Evolutionary conservation across 2,329 filamentous ascomycete species (phyloP).

Genomic region (Botryotinia globosa): DNA sequence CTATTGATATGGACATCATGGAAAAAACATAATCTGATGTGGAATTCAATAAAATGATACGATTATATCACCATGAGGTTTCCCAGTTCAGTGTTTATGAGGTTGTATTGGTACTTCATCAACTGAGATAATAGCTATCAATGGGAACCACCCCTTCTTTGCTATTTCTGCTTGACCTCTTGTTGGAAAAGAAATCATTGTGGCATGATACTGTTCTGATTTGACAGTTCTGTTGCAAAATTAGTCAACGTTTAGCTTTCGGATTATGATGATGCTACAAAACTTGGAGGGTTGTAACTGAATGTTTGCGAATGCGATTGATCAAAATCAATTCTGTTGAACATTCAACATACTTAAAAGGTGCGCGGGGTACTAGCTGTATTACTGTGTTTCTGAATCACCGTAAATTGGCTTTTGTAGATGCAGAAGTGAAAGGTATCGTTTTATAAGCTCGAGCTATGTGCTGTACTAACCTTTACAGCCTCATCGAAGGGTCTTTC

Average conservation of each 20-base stretch:
- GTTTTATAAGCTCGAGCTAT: not conserved
- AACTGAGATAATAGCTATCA: not conserved
- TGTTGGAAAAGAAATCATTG: not conserved
- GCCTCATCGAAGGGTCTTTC: not conserved
- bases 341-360: not conserved
- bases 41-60: not conserved
- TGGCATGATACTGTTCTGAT: not conserved
- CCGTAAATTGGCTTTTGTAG: not conserved
- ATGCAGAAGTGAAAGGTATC: not conserved
- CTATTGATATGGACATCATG: rapidly evolving
- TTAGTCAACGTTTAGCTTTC: rapidly evolving
- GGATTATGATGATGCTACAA: not conserved
- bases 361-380: not conserved
- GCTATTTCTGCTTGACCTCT: not conserved
- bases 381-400: no score
- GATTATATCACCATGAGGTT: not conserved
- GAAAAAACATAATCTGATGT: not conserved
- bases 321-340: not conserved
- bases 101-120: no score
- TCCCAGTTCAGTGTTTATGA: no score
- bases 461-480: no score
- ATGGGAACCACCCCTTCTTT: not conserved
- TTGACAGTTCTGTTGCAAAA: rapidly evolving
- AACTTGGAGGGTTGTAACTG: not conserved
- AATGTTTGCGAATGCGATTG: not conserved